A percentile compares a stretch with the other conserved stretches of the same genome.
These are phyloP conservation scores for Pleurotus platypus DNA, from an alignment of 768 basidiomycete species.

Conservation along the genomic window DNA sequence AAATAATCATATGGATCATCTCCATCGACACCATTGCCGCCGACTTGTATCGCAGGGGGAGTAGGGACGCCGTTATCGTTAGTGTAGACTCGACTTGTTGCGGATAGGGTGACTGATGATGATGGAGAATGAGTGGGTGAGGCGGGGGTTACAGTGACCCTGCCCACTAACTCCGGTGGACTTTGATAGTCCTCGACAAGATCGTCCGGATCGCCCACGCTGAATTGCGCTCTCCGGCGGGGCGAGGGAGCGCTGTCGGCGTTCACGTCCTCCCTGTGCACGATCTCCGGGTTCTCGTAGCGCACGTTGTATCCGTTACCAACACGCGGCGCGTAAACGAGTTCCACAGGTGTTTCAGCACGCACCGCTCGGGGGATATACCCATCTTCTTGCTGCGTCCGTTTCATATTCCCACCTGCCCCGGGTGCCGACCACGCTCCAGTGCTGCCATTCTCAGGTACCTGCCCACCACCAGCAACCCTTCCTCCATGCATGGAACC, in stretches of 20 bases:
- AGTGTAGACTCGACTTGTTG: neutral
- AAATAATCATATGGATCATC: constrained; percentile 57
- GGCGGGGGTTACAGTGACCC: constrained; percentile 4
- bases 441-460: constrained; percentile 12
- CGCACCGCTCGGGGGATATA: constrained; percentile 20
- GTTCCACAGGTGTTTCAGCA: constrained; percentile 55
- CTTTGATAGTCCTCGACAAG: neutral
- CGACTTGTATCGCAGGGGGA: constrained; percentile 16
- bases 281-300: neutral
- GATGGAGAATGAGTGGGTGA: constrained; percentile 3
- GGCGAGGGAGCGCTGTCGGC: neutral
- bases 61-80: constrained; percentile 11
- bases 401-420: constrained; percentile 12
- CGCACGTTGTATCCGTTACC: constrained; percentile 30
- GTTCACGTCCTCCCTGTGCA: constrained; percentile 4
- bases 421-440: constrained; percentile 11
- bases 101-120: neutral
- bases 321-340: constrained; percentile 66
- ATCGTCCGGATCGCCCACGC: constrained; percentile 5
- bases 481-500: constrained; percentile 15
- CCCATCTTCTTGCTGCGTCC: constrained; percentile 14
- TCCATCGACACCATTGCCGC: constrained; percentile 14
- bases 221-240: constrained; percentile 1
- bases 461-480: constrained; percentile 14
- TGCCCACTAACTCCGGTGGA: neutral